Evolutionary conservation across 257 asterid species (phyloP), one percentile per base, ranked within the genome.

Genomic region (Leptodermis oblonga): DNA sequence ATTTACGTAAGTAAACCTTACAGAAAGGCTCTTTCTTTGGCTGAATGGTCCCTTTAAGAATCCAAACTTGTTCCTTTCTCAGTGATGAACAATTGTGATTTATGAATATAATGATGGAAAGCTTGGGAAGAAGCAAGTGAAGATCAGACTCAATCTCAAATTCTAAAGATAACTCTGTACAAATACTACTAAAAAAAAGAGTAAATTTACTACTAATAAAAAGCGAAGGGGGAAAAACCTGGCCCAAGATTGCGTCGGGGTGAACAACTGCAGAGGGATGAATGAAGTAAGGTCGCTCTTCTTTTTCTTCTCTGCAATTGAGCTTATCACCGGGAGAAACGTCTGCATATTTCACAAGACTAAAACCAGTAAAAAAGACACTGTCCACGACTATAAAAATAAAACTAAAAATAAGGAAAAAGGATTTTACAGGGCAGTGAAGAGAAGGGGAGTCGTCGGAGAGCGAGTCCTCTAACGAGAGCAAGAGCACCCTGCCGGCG

Each of bases 231-330:
- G 56, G 62, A 3, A 36, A 56, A 56, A 88, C 97, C 96, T 88
- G 92, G 66, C 90, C 96, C 67, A 87, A 71, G 70, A 77, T 69
- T 64, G 96, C 92, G 61, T 76, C 67, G 4, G 90, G 88, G 73
- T 87, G 96, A 78, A 92, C 90, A 71, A 86, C 31, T 22, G 93
- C 89, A 43, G 87, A 76, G 48, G 95, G 92, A 72, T 88, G 94
- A 78, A 92, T 78, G 68, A 71, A 82, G 56, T 77, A 71, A 60
- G 76, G 28, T 14, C 39, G 54, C 4, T 34, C 51, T 20, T 37
- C 75, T 28, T 54, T 55, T 54, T 78, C 75, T n/a, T 73, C 65
- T 52, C 61, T 56, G 71, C 45, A 62, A 34, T 43, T 77, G 48
- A 10, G 53, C 70, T 82, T 83, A 63, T 76, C 85, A 53, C 79